Evolutionary conservation across 768 basidiomycete genomes (phyloP).

Genomic region (Amanita inopinata): DNA sequence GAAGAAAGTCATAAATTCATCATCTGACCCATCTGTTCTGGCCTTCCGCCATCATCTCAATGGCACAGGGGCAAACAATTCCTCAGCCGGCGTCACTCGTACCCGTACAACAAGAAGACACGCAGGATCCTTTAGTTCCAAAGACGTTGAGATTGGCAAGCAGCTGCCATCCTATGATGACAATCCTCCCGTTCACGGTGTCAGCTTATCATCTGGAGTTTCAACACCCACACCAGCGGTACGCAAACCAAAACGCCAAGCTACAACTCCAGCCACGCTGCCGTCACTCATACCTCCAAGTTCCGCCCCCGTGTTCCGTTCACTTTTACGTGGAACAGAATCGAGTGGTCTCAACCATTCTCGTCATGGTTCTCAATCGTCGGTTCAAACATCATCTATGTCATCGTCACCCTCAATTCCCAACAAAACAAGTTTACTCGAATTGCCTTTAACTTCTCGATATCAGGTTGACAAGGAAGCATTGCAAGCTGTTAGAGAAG

Average conservation of each 20-base stretch:
- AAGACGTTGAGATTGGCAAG: slow-evolving; percentile 86
- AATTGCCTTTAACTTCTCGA: slow-evolving; percentile 44
- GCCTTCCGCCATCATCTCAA: slow-evolving; percentile 21
- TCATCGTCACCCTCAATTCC: slow-evolving; percentile 30
- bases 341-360: slow-evolving; percentile 19
- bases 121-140: slow-evolving; percentile 91
- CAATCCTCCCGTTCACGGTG: slow-evolving; percentile 25
- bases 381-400: slow-evolving; percentile 23
- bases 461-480: slow-evolving; percentile 71
- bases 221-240: slow-evolving; percentile 29
- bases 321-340: slow-evolving; percentile 8
- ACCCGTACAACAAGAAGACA: slow-evolving; percentile 63
- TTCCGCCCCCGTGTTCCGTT: slow-evolving; percentile 10
- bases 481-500: slow-evolving; percentile 65
- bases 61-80: slow-evolving; percentile 15
- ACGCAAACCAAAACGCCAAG: slow-evolving; percentile 42
- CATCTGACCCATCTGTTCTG: slow-evolving; percentile 14
- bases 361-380: slow-evolving; percentile 32
- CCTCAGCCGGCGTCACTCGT: slow-evolving; percentile 21
- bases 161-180: slow-evolving; percentile 59
- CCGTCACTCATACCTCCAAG: slow-evolving; percentile 27
- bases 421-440: slow-evolving; percentile 28
- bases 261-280: slow-evolving; percentile 26
- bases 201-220: slow-evolving; percentile 23
- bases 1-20: not conserved